Evolutionary conservation across 257 asterid species (phyloP).

Genomic region (Fraxinus pennsylvanica): DNA sequence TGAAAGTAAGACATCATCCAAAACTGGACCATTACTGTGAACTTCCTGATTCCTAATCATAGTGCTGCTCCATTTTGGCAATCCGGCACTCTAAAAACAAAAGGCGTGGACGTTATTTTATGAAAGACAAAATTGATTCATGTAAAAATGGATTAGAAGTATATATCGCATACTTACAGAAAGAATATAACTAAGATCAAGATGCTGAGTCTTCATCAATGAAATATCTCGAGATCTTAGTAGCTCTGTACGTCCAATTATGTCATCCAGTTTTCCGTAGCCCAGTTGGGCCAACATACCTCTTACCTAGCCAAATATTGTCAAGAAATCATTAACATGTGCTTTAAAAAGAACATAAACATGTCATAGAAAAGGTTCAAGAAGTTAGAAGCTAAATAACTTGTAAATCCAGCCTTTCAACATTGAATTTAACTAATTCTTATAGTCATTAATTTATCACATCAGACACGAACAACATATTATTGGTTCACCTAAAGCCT

Average conservation of each 20-base stretch:
- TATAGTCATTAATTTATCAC: not conserved
- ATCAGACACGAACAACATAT: not conserved
- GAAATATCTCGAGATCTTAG: conserved; percentile 82
- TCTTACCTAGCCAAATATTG: conserved; percentile 61
- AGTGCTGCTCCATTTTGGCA: conserved; percentile 92
- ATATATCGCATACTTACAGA: conserved; percentile 54
- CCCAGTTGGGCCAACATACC: conserved; percentile 93
- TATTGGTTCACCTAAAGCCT: not conserved
- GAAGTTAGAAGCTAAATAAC: not conserved
- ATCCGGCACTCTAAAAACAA: conserved; percentile 64
- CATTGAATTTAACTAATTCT: not conserved
- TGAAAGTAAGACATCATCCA: conserved; percentile 79
- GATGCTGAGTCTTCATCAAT: conserved; percentile 91
- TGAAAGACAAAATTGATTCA: conserved; percentile 10
- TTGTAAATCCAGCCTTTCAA: not conserved
- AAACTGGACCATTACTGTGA: conserved; percentile 90
- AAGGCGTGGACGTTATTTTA: conserved; percentile 12
- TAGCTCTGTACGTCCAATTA: conserved; percentile 87
- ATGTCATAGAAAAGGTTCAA: not conserved
- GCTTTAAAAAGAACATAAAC: conserved; percentile 3
- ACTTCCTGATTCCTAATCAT: conserved; percentile 86
- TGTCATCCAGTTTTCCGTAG: conserved; percentile 88
- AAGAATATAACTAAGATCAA: conserved; percentile 74
- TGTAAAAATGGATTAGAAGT: conserved; percentile 10
- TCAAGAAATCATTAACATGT: conserved; percentile 17